Percentiles rank a stretch among this genome's conserved stretches.
Conservation (phyloP, 2,329 filamentous ascomycete genomes). For the Diaporthe caulivora region DNA sequence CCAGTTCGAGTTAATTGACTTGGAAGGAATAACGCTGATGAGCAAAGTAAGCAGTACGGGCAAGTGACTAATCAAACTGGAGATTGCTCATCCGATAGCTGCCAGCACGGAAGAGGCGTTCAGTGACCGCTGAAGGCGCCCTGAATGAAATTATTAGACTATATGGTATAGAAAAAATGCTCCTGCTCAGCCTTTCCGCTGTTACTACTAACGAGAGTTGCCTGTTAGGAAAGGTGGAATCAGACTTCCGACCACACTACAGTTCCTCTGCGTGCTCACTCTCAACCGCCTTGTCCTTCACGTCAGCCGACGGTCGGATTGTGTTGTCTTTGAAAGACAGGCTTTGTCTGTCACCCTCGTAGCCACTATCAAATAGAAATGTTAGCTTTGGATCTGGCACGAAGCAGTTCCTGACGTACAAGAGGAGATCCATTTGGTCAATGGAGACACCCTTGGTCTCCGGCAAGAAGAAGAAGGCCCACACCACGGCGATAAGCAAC, state of each 20-base stretch:
- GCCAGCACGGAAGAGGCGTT: no score
- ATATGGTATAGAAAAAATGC: not conserved
- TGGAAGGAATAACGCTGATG: not conserved
- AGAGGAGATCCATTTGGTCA: conserved; percentile 61
- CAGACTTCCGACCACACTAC: not conserved
- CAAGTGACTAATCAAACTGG: not conserved
- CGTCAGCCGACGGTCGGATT: not conserved
- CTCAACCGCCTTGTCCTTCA: conserved; percentile 8
- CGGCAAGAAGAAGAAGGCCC: conserved; percentile 64
- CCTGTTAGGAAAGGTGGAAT: not conserved
- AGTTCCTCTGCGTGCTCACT: conserved; percentile 22
- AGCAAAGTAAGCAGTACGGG: not conserved
- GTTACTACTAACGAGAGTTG: no score
- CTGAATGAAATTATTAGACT: not conserved
- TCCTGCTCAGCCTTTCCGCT: not conserved
- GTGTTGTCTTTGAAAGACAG: not conserved
- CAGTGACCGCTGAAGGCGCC: not conserved
- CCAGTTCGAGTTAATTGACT: not conserved
- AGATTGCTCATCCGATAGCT: no score
- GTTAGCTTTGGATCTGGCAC: not conserved
- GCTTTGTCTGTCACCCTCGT: conserved; percentile 8
- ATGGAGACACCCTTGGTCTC: conserved; percentile 68
- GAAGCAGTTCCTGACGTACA: conserved; percentile 26
- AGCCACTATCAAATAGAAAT: not conserved
- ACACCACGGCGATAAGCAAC: conserved; percentile 61